A percentile compares a stretch with the other conserved stretches of the same genome.
Conservation (phyloP, 2,329 filamentous ascomycete genomes). For the Botrytis elliptica region DNA sequence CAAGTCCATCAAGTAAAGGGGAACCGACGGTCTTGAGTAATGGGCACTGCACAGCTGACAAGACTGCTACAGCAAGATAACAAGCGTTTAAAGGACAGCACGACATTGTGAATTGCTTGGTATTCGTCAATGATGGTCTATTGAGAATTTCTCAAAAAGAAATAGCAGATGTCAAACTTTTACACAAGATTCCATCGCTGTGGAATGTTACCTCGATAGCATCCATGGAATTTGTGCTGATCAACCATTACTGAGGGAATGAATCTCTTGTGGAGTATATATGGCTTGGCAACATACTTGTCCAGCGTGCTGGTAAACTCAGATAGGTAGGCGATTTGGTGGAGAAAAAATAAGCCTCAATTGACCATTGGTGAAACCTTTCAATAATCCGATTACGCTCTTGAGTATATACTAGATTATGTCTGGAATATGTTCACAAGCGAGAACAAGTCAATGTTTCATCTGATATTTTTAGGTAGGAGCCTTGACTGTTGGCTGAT, state of each 20-base stretch:
- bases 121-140: neutral
- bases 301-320: no score
- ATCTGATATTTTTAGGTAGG: no score
- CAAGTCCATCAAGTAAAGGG: neutral
- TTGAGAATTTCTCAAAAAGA: no score
- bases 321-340: neutral
- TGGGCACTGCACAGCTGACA: neutral
- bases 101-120: neutral
- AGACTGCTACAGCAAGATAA: conserved; percentile 1
- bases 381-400: no score
- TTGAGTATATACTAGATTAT: no score
- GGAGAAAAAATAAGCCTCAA: no score
- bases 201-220: neutral
- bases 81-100: conserved; percentile 7
- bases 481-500: no score
- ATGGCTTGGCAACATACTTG: neutral
- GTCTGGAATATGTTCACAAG: no score
- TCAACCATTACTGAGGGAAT: neutral
- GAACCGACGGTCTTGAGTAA: neutral
- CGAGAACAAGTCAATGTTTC: no score
- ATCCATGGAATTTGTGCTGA: neutral
- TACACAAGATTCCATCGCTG: neutral
- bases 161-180: neutral
- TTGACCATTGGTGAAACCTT: no score
- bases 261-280: neutral